Conservation (phyloP, 331 rosid species). For the Saraca asoca region DNA sequence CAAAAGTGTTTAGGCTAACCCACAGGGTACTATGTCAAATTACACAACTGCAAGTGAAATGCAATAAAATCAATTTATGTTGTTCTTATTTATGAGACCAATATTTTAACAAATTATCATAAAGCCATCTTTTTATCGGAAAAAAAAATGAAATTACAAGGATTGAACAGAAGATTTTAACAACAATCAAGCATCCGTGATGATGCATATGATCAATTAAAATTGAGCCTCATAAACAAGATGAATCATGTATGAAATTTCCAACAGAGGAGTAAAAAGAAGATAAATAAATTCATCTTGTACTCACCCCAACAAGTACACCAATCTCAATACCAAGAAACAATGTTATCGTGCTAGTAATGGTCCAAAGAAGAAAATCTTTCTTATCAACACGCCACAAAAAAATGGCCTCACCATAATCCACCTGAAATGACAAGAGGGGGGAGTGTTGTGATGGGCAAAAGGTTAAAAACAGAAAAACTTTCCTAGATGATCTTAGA, state of each 20-base stretch:
- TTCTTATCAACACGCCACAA: constrained; percentile 90
- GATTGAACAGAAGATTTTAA: not conserved
- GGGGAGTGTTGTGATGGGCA: constrained; percentile 25
- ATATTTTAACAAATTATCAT: constrained; percentile 23
- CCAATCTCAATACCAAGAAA: constrained; percentile 97
- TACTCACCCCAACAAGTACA: constrained; percentile 91
- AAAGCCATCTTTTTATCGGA: constrained; percentile 1
- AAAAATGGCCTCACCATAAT: constrained; percentile 84
- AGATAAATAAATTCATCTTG: constrained; percentile 5
- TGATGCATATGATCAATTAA: constrained; percentile 11
- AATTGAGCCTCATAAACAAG: constrained; percentile 23
- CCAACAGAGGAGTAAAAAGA: not conserved
- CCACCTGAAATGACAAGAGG: constrained; percentile 67
- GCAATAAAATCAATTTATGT: constrained; percentile 6
- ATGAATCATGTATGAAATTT: constrained; percentile 3
- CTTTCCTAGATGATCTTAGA: constrained; percentile 16
- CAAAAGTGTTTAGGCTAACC: constrained; percentile 19
- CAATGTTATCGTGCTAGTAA: constrained; percentile 75
- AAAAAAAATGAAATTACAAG: constrained; percentile 11
- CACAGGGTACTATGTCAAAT: constrained; percentile 1
- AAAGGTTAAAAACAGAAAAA: constrained; percentile 20
- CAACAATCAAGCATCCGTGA: constrained; percentile 9
- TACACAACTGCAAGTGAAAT: constrained; percentile 22
- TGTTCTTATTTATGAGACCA: constrained; percentile 27
- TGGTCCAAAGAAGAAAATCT: constrained; percentile 96